Evolutionary conservation across 441 rosid genomes (phyloP), one percentile per base, ranked within the genome.

Genomic region (Pelargonium citronellum): DNA sequence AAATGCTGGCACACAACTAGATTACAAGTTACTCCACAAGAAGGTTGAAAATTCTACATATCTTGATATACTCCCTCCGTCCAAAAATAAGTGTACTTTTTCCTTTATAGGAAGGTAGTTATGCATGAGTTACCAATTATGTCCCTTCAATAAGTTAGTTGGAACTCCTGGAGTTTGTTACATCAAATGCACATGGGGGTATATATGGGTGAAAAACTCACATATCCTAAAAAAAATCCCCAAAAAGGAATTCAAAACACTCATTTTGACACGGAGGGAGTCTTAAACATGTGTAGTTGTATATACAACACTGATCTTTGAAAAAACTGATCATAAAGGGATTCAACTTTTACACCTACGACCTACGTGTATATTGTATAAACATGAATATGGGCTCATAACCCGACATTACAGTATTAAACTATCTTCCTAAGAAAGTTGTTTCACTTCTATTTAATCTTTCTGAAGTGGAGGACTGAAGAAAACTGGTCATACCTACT

Each of bases 361-460:
- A n/a, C n/a, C n/a, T n/a, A n/a, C n/a, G n/a, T 7, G 64, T 58
- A 75, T 49, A 37, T 27, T 24, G 6, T 41, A 15, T 64, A 58
- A 64, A 37, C 34, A 67, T 13, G 68, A 73, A 71, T 27, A n/a
- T 49, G 64, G 41, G 27, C 49, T 5, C 19, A 15, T 17, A 64
- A 47, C 34, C 61, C 39, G 20, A 17, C 16, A 57, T 39, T 61
- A 64, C 15, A 0, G n/a, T 61, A 13, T 27, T 43, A 30, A 76
- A 39, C 47, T 47, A 67, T 63, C 22, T 69, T 16, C 22, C 19
- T 17, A 30, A 17, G 47, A 39, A 65, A 37, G 9, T 47, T 57
- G 73, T 12, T 44, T 44, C 49, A 44, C 49, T 47, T 43, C 17
- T 5, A 55, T 43, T 55, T 11, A 69, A 77, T 61, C 22, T 55